A percentile compares a stretch with the other conserved stretches of the same genome.
Conservation (phyloP, 768 basidiomycete genomes). For the Russula olivacea region DNA sequence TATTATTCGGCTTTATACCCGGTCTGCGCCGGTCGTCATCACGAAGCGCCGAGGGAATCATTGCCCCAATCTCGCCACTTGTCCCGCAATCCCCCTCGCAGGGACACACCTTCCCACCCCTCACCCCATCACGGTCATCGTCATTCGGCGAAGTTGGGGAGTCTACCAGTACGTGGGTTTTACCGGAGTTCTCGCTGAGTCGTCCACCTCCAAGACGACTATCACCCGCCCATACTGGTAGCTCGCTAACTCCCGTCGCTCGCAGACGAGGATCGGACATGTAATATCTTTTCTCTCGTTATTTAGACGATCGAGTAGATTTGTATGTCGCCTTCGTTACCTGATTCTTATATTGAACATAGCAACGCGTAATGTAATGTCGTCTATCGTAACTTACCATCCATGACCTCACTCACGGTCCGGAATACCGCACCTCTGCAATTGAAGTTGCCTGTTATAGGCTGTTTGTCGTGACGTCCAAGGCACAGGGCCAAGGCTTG, state of each 20-base stretch:
- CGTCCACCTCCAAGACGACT: conserved; percentile 26
- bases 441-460: background rate
- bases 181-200: conserved; percentile 25
- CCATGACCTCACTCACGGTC: background rate
- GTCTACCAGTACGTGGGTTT: conserved; percentile 17
- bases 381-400: too few species aligned
- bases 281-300: background rate
- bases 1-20: conserved; percentile 45
- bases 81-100: conserved; percentile 24
- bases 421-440: background rate
- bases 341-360: background rate
- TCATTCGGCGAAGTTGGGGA: conserved; percentile 23
- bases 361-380: background rate
- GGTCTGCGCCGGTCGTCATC: conserved; percentile 41
- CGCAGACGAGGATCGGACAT: conserved; percentile 16
- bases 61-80: conserved; percentile 58
- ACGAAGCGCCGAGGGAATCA: conserved; percentile 58
- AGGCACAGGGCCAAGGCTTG: too few species aligned
- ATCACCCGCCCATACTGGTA: conserved; percentile 14
- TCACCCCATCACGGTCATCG: conserved; percentile 17
- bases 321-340: background rate
- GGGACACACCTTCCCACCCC: conserved; percentile 22
- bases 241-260: background rate
- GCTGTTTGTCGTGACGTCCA: too few species aligned
- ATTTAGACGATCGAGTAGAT: background rate